Conservation (phyloP, 164 flowering plant genomes). For the Cinnamomum chago region DNA sequence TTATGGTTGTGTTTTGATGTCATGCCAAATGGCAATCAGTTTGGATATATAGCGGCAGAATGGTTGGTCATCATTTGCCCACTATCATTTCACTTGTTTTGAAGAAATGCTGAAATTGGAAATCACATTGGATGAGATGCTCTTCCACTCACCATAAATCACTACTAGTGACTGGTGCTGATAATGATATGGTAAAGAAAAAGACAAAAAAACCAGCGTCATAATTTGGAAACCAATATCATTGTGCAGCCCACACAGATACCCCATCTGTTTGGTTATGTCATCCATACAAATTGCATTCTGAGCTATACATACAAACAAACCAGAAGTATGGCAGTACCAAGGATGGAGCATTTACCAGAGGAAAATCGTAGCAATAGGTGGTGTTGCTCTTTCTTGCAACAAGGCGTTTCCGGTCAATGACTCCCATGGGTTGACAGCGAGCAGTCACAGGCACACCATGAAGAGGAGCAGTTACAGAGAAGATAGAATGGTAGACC, state of each 20-base stretch:
- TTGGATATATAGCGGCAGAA: neutral
- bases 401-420: constrained; percentile 74
- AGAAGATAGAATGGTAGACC: constrained; percentile 54
- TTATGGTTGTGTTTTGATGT: neutral
- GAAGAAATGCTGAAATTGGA: neutral
- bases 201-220: neutral
- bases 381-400: constrained; percentile 93
- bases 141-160: neutral
- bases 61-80: neutral
- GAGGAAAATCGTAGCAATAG: constrained; percentile 97
- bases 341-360: constrained; percentile 39
- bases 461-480: constrained; percentile 61
- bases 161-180: no score
- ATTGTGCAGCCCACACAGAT: neutral
- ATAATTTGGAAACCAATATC: neutral
- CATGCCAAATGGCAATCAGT: neutral
- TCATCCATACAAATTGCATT: neutral
- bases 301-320: neutral
- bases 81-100: neutral
- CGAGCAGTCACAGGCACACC: constrained; percentile 63
- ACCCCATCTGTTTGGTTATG: neutral
- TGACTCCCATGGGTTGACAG: constrained; percentile 70
- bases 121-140: neutral
- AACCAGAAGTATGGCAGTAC: neutral
- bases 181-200: neutral